phyloP scores from a whole-genome alignment of 2,329 filamentous ascomycete genomes.

The Aspergillus uvarum region DNA sequence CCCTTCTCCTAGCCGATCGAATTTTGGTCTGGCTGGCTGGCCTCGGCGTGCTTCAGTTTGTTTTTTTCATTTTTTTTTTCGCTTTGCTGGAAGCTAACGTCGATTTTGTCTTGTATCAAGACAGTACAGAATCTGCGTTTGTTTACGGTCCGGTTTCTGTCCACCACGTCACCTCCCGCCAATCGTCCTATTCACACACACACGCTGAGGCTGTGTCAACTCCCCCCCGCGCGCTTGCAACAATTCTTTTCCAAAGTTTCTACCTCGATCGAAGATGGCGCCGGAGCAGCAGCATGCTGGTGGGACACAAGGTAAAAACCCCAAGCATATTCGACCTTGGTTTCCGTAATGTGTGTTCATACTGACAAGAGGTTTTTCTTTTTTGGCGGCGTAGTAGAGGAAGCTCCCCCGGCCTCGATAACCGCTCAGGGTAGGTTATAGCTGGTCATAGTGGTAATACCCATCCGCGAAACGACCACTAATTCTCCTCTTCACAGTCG shows the following conservation, averaged over 20 bases:
- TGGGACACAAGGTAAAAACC: not conserved
- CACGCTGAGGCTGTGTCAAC: not conserved
- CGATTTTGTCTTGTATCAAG: not conserved
- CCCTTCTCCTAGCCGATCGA: not conserved
- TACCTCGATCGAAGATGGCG: not conserved
- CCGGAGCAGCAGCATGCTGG: not conserved
- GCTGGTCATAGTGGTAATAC: not conserved
- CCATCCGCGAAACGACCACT: not conserved
- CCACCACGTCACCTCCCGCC: not conserved
- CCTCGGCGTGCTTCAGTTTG: not conserved
- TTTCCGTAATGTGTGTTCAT: not conserved
- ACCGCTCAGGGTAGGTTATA: not conserved
- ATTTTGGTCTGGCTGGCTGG: not conserved
- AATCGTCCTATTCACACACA: not conserved
- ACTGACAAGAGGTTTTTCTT: not conserved
- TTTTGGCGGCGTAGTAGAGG: not conserved
- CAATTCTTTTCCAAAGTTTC: not conserved
- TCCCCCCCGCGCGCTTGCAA: not conserved
- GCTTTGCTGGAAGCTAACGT: not conserved
- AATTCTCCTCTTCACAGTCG: constrained; percentile 12
- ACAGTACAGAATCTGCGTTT: not conserved
- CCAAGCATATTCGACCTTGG: not conserved
- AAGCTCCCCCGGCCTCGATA: not conserved
- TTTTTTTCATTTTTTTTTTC: not conserved
- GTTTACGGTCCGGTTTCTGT: not conserved